Evolutionary conservation across 169 alveolate species (phyloP).

Genomic region (Plasmodium adleri): DNA sequence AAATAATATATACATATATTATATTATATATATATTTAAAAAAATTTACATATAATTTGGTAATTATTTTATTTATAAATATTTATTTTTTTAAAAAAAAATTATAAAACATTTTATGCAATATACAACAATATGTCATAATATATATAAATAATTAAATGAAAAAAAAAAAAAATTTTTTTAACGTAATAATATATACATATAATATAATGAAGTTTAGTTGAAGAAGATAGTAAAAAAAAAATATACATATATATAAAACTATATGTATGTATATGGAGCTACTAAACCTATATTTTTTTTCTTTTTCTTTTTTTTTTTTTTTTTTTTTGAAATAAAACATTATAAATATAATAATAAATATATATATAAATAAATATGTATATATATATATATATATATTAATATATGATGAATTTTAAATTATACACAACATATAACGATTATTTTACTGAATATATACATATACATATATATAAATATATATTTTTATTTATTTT

Average conservation of each 20-base stretch:
- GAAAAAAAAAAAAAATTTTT: not conserved
- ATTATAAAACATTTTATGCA: constrained; percentile 41
- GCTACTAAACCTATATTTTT: not conserved
- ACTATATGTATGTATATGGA: constrained; percentile 8
- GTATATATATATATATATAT: not conserved
- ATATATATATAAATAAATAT: not conserved
- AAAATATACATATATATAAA: not conserved
- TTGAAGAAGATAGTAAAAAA: not conserved
- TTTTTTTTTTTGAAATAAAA: constrained; percentile 1
- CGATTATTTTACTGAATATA: constrained; percentile 2
- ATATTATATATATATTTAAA: constrained; percentile 21
- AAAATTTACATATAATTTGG: constrained; percentile 39
- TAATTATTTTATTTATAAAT: constrained; percentile 57
- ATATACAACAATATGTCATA: constrained; percentile 25
- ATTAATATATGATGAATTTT: constrained; percentile 5
- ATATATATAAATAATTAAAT: not conserved
- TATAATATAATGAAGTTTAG: constrained; percentile 6
- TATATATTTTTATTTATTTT: not conserved
- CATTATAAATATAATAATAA: not conserved
- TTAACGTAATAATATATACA: constrained; percentile 14
- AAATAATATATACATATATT: too few species aligned
- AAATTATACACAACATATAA: constrained; percentile 21
- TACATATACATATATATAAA: constrained; percentile 16
- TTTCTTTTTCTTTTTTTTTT: too few species aligned
- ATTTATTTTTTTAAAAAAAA: constrained; percentile 51